These are phyloP conservation scores for Cryptomeria japonica DNA, from an alignment of 75 land plant genomes.

Conservation along the genomic window DNA sequence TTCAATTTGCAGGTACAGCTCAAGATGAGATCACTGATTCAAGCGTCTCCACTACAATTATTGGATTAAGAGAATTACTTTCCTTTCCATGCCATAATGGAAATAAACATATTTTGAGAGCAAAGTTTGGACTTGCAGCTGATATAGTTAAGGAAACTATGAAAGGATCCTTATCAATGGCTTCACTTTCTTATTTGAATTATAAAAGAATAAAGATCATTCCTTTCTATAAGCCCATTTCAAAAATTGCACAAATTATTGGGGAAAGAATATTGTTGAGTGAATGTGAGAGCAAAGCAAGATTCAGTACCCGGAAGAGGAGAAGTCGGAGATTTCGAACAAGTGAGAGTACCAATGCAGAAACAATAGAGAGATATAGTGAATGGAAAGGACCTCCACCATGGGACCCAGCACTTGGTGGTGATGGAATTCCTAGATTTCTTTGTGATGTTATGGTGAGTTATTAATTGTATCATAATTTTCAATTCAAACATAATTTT, in stretches of 20 bases:
- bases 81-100: background rate
- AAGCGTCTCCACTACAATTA: constrained; percentile 3
- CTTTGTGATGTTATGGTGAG: constrained; percentile 98
- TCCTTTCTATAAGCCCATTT: constrained; percentile 27
- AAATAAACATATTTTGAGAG: constrained; percentile 15
- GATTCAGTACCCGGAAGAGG: constrained; percentile 33
- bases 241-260: constrained; percentile 49
- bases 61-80: constrained; percentile 49
- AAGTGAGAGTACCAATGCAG: constrained; percentile 18
- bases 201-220: constrained; percentile 7
- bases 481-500: background rate
- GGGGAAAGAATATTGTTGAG: constrained; percentile 65
- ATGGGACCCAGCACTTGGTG: constrained; percentile 86
- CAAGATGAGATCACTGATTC: background rate
- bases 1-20: constrained; percentile 3
- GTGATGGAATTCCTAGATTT: constrained; percentile 91
- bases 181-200: constrained; percentile 9
- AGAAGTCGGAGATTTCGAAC: constrained; percentile 28
- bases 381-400: constrained; percentile 84
- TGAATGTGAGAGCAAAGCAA: constrained; percentile 58
- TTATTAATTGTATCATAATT: background rate
- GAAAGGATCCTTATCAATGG: background rate
- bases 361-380: constrained; percentile 10
- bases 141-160: constrained; percentile 44
- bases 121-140: constrained; percentile 40